phyloP scores from a whole-genome alignment of 2,329 filamentous ascomycete genomes.

The Phialocephala subalpina region DNA sequence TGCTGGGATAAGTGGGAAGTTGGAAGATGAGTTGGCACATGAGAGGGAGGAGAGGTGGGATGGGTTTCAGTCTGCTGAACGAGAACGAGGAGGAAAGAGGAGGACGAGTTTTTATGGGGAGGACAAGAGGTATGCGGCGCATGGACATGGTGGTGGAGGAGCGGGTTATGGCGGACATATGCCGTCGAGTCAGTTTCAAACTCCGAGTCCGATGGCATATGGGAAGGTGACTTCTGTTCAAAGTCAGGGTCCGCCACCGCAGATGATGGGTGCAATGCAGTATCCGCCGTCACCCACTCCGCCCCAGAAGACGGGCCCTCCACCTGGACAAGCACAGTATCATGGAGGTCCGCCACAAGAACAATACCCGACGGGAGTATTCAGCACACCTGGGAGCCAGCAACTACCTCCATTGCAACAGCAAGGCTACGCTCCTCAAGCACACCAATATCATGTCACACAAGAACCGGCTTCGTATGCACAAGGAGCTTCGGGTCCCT shows the following conservation, averaged over 20 bases:
- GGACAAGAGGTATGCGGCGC: neutral
- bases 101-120: conserved; percentile 1
- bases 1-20: neutral
- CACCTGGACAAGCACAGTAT: neutral
- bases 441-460: neutral
- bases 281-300: neutral
- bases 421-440: neutral
- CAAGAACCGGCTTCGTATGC: neutral
- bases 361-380: neutral
- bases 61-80: neutral
- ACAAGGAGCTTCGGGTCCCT: neutral
- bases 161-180: neutral
- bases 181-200: neutral
- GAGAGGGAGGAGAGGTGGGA: conserved; percentile 6
- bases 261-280: neutral
- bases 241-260: neutral
- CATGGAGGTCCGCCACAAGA: neutral
- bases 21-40: conserved; percentile 2
- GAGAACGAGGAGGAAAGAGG: neutral
- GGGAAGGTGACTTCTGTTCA: neutral
- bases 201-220: neutral
- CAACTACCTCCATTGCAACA: neutral
- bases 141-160: neutral
- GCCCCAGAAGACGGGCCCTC: neutral
- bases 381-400: neutral